Evolutionary conservation across 352 stramenopile genomes (phyloP).

Genomic region (Pythium dissotocum): DNA sequence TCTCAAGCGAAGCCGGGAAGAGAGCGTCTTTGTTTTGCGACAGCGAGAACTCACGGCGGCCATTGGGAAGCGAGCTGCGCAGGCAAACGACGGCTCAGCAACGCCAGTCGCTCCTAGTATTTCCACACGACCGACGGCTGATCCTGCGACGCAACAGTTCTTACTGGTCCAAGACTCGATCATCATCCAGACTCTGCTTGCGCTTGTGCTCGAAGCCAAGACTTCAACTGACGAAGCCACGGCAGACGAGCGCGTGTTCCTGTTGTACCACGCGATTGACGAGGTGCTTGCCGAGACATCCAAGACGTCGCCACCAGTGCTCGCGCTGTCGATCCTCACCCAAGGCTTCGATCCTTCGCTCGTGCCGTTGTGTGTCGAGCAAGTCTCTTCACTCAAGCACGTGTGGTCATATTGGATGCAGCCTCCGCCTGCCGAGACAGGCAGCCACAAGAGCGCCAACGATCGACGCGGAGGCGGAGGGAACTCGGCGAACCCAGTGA

Average conservation of each 20-base stretch:
- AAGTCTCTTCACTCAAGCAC: conserved; percentile 43
- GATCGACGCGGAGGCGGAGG: conserved; percentile 8
- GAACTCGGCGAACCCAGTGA: neutral
- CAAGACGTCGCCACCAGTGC: neutral
- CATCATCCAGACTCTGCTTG: conserved; percentile 48
- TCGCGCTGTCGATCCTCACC: conserved; percentile 45
- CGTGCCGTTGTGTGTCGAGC: conserved; percentile 33
- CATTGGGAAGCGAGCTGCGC: conserved; percentile 18
- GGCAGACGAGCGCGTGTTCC: conserved; percentile 4
- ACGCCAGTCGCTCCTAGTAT: conserved; percentile 1
- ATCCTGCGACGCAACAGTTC: conserved; percentile 43
- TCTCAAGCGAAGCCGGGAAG: conserved; percentile 40
- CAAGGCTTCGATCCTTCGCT: conserved; percentile 52
- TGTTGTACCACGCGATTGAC: conserved; percentile 14
- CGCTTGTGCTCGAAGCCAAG: conserved; percentile 23
- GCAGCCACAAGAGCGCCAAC: neutral
- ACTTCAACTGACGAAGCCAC: neutral
- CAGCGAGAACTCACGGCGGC: conserved; percentile 41
- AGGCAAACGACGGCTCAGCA: conserved; percentile 13
- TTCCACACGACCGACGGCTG: conserved; percentile 5
- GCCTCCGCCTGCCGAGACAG: conserved; percentile 1
- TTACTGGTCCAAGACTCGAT: conserved; percentile 61
- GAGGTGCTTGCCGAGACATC: neutral
- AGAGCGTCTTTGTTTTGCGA: conserved; percentile 42
- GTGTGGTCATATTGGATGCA: conserved; percentile 64